phyloP scores from a whole-genome alignment of 257 asterid genomes.

The Solanum raphanifolium region DNA sequence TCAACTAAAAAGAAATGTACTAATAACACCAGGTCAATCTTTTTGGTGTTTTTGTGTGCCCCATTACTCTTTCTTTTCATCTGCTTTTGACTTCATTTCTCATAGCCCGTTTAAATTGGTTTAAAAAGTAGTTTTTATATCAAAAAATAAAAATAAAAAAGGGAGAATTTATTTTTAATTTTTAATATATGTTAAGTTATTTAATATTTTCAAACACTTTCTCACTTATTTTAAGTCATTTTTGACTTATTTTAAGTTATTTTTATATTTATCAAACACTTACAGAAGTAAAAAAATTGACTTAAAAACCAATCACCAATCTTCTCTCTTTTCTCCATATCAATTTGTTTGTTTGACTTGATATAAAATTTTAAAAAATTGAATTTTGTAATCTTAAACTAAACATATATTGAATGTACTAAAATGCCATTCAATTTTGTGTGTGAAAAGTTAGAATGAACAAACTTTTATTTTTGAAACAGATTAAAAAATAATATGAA shows the following conservation, averaged over 20 bases:
- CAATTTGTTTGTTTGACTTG: neutral
- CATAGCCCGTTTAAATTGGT: neutral
- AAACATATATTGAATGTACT: neutral
- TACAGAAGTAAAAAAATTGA: too few relatives aligned
- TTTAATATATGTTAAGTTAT: too few relatives aligned
- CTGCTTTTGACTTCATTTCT: conserved; percentile 7
- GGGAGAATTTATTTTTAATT: too few relatives aligned
- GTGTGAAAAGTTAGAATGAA: too few relatives aligned
- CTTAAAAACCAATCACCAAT: neutral
- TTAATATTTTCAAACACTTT: rapidly evolving
- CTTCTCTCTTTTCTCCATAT: neutral
- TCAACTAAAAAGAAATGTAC: neutral
- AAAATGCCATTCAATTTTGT: neutral
- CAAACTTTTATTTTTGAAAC: neutral
- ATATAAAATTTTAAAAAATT: too few relatives aligned
- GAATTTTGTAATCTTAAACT: neutral
- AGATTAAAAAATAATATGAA: neutral
- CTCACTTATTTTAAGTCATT: too few relatives aligned
- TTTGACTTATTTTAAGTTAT: too few relatives aligned
- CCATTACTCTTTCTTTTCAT: neutral
- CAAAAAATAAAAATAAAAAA: too few relatives aligned
- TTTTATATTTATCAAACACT: neutral
- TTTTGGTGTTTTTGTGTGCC: neutral
- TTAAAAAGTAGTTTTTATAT: too few relatives aligned
- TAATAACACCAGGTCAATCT: neutral